A percentile compares a stretch with the other conserved stretches of the same genome.
These are phyloP conservation scores for Acidomyces sp. DNA, from an alignment of 495 filamentous ascomycete species.

Conservation along the genomic window DNA sequence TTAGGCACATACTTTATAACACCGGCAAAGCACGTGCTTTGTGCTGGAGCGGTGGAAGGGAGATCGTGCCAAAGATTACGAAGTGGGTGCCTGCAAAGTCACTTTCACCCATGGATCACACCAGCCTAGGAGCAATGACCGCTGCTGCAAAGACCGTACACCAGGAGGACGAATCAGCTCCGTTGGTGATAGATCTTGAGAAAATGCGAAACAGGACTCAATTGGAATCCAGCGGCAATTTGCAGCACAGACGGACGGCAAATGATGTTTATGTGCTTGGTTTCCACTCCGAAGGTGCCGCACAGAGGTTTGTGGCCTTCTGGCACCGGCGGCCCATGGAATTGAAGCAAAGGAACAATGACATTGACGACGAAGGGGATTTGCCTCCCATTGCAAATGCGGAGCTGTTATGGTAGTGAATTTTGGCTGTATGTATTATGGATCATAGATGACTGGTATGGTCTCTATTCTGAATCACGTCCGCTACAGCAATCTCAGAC, in stretches of 20 bases:
- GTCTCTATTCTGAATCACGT: neutral
- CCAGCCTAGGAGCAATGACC: neutral
- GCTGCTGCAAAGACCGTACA: neutral
- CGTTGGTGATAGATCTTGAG: conserved; percentile 1
- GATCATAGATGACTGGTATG: neutral
- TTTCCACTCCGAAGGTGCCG: conserved; percentile 22
- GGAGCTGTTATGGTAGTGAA: conserved; percentile 14
- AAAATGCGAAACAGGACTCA: neutral
- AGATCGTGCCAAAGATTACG: conserved; percentile 7
- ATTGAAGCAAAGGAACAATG: neutral
- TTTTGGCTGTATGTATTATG: too few relatives aligned
- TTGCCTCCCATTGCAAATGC: conserved; percentile 11
- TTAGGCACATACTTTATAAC: conserved; percentile 15
- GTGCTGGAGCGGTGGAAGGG: conserved; percentile 19
- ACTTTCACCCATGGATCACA: conserved; percentile 3
- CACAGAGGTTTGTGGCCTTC: conserved; percentile 23
- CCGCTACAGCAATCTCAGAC: too few relatives aligned
- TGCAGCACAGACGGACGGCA: conserved; percentile 3
- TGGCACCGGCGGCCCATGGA: conserved; percentile 23
- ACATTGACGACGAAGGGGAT: conserved; percentile 8
- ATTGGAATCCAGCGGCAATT: neutral
- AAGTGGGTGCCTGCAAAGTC: conserved; percentile 8
- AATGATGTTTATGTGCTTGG: conserved; percentile 21
- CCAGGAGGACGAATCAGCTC: neutral
- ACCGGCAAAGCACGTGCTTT: conserved; percentile 18